Percentiles rank a stretch among this genome's conserved stretches.
Evolutionary conservation across 306 rosid genomes (phyloP).

Genomic region (Inga laurina): DNA sequence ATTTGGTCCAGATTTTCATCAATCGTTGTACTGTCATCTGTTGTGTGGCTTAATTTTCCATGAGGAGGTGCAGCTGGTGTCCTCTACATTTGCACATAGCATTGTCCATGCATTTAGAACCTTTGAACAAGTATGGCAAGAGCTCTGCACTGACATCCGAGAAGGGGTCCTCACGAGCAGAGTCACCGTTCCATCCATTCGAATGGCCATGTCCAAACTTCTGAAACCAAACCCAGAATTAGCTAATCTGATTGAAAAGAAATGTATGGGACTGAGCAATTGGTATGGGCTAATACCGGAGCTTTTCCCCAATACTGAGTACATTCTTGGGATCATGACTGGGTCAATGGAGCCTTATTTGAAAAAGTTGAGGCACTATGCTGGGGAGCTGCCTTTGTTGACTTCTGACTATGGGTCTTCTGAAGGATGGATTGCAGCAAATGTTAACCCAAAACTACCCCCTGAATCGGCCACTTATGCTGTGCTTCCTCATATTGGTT

Average conservation of each 20-base stretch:
- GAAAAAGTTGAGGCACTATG: conserved; percentile 82
- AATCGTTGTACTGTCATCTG: conserved; percentile 89
- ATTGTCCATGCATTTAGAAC: conserved; percentile 71
- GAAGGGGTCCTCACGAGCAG: conserved; percentile 61
- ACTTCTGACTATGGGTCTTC: conserved; percentile 94
- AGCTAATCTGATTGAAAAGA: conserved; percentile 58
- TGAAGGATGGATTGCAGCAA: conserved; percentile 94
- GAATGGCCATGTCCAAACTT: conserved; percentile 63
- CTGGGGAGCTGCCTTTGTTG: conserved; percentile 69
- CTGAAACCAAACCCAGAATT: conserved; percentile 79
- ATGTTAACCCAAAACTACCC: conserved; percentile 67
- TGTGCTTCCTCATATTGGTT: conserved; percentile 91
- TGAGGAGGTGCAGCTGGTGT: conserved; percentile 63
- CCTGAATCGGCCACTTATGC: conserved; percentile 70
- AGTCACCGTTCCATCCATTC: conserved; percentile 51
- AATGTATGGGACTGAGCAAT: conserved; percentile 65
- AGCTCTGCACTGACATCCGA: conserved; percentile 63
- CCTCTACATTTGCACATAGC: conserved; percentile 84
- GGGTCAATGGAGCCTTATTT: conserved; percentile 91
- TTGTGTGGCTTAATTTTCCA: conserved; percentile 73
- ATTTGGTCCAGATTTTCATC: conserved; percentile 82
- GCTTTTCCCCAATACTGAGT: conserved; percentile 80
- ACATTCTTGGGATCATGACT: conserved; percentile 82
- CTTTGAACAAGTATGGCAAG: conserved; percentile 81
- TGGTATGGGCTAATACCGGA: conserved; percentile 86